Conservation (phyloP, 1,284 basidiomycete species). For the Marasmius fiardii region DNA sequence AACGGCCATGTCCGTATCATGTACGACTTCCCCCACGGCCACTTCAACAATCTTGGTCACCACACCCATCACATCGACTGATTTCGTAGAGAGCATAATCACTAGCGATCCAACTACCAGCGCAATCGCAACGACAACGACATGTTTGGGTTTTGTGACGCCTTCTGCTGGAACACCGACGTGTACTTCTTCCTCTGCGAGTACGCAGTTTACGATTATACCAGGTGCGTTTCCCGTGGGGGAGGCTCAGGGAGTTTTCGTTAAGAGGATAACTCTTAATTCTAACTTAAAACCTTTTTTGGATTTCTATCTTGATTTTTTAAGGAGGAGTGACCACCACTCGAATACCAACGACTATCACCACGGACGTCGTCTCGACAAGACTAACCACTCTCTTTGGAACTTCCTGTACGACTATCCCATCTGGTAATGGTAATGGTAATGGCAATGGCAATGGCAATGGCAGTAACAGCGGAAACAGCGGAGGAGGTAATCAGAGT, state of each 20-base stretch:
- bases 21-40: constrained; percentile 19
- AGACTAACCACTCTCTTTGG: constrained; percentile 29
- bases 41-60: constrained; percentile 19
- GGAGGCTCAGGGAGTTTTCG: too few relatives aligned
- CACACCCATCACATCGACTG: constrained; percentile 15
- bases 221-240: constrained; percentile 15
- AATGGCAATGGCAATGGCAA: not conserved
- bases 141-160: not conserved
- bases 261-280: too few relatives aligned
- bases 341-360: not conserved
- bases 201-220: constrained; percentile 21
- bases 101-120: constrained; percentile 16
- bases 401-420: constrained; percentile 29
- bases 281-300: not conserved
- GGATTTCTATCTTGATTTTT: too few relatives aligned
- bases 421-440: not conserved
- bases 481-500: not conserved
- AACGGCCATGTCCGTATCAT: constrained; percentile 16
- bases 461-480: not conserved
- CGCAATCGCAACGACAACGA: constrained; percentile 18
- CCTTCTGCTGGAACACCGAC: constrained; percentile 14
- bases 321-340: not conserved
- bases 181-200: constrained; percentile 17
- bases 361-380: constrained; percentile 23
- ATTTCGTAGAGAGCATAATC: constrained; percentile 16